Base-by-base conservation (phyloP, 306 rosid genomes). In the Trifolium pratense region DNA sequence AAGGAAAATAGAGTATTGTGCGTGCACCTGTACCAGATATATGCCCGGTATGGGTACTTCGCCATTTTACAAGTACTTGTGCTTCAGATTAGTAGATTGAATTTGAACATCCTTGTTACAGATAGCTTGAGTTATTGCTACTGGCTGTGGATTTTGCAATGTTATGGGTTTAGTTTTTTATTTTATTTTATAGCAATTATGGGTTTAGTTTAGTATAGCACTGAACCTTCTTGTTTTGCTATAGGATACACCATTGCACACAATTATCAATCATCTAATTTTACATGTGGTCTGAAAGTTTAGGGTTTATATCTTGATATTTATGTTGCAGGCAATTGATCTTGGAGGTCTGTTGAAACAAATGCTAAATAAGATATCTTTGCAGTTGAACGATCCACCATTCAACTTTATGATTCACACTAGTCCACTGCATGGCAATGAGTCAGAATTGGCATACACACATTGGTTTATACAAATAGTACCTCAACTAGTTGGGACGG, bases 401-500 rank as follows among this genome's bases (percentile, higher is more conserved):
- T 92, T 85, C 75, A 90, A 90, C 81, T 88, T 85, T 71, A 87
- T 90, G 97, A 84, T 92, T 75, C 96, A 92, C 66, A 87, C 96
- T 37, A 75, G 90, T 66, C 92, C 92, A 2, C 83, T 88, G 25
- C 72, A 59, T 40, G 63, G 23, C 42, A 42, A 45, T 18, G 87
- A 16, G 11, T 79, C 94, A 3, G 87, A 90, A 48, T 71, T 76
- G 31, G 79, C 82, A 46, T 76, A 82, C 78, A 75, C 74, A 63
- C 97, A 92, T 81, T 90, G 97, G 96, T 90, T 82, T 73, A 70
- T 92, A 77, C 97, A 92, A 76, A 90, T 92, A 66, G 78, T 90
- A 16, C 92, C 97, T 32, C 97, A 92, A 42, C 86, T 92, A 43
- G 71, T 77, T 13, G 88, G 82, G 7, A 61, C 81, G 2, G 92